Conservation (phyloP, 208 protist species). For the Angomonas ambiguus region DNA sequence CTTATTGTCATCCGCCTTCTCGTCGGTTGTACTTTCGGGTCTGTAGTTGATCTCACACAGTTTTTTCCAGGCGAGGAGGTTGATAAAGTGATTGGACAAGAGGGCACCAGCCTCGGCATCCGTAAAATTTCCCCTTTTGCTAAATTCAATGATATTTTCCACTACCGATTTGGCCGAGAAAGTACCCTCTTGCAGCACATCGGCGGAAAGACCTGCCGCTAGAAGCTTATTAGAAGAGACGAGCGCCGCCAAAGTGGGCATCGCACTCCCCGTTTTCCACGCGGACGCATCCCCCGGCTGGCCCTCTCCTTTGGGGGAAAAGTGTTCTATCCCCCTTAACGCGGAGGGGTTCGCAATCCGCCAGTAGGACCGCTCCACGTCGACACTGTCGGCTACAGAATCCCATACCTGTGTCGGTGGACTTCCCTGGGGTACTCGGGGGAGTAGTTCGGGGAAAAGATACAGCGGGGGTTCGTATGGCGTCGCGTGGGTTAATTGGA, state of each 20-base stretch:
- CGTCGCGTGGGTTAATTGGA: constrained; percentile 47
- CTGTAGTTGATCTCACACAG: constrained; percentile 62
- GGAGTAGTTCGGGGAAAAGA: constrained; percentile 79
- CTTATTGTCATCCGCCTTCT: not conserved
- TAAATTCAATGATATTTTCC: constrained; percentile 42
- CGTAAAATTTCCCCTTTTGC: constrained; percentile 30
- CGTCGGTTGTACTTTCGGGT: not conserved
- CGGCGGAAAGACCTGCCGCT: constrained; percentile 40
- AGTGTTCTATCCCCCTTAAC: constrained; percentile 20
- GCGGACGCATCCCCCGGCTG: not conserved
- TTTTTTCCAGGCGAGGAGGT: constrained; percentile 75
- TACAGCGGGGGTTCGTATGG: constrained; percentile 86
- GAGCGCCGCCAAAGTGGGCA: constrained; percentile 48
- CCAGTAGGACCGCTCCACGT: constrained; percentile 70
- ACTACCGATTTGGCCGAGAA: constrained; percentile 68
- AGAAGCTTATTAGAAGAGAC: constrained; percentile 60
- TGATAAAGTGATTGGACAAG: constrained; percentile 86
- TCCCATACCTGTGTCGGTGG: constrained; percentile 63
- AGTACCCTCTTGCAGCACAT: constrained; percentile 36
- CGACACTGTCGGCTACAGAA: constrained; percentile 65
- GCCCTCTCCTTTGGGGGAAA: not conserved
- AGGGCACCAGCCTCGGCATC: constrained; percentile 54
- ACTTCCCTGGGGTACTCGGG: constrained; percentile 60
- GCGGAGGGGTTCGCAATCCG: constrained; percentile 49
- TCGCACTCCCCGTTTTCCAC: not conserved